A percentile compares a stretch with the other conserved stretches of the same genome.
Conservation (phyloP, 441 rosid species). For the Flueggea neowawraea region DNA sequence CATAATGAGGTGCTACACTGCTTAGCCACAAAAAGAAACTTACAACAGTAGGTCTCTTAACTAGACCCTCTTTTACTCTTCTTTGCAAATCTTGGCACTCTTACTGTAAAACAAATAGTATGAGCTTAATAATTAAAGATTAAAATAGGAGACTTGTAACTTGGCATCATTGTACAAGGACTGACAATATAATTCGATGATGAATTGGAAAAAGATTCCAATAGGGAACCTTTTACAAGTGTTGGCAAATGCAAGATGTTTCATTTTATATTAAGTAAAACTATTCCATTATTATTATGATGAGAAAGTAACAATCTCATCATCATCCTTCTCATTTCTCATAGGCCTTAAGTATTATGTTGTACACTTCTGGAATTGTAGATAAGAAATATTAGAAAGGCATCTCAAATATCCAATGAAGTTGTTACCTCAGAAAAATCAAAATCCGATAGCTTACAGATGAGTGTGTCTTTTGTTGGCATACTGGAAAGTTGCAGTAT, state of each 20-base stretch:
- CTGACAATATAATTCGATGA: no score
- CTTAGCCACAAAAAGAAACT: slow-evolving; percentile 8
- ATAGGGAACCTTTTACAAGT: no score
- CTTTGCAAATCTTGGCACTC: slow-evolving; percentile 46
- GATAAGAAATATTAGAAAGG: not conserved
- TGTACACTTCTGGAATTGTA: not conserved
- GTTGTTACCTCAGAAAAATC: slow-evolving; percentile 26
- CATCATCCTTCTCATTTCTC: no score
- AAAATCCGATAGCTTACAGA: slow-evolving; percentile 38
- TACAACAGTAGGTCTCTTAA: slow-evolving; percentile 39
- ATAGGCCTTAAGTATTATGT: no score
- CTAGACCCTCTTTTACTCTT: slow-evolving; percentile 30
- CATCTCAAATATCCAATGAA: not conserved
- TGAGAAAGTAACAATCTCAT: no score
- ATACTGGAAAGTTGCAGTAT: slow-evolving; percentile 36
- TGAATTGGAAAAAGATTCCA: no score
- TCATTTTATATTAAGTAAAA: no score
- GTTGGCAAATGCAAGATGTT: no score
- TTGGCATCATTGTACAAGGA: no score
- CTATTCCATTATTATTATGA: not conserved
- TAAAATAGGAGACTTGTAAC: no score
- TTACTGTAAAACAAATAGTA: slow-evolving; percentile 32
- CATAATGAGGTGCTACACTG: no score
- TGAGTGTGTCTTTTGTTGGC: slow-evolving; percentile 24
- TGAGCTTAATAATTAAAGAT: no score